Evolutionary conservation across 371 early-diverging fungal genomes (phyloP), one percentile per base, ranked within the genome.

Genomic region (Mortierella sp.): DNA sequence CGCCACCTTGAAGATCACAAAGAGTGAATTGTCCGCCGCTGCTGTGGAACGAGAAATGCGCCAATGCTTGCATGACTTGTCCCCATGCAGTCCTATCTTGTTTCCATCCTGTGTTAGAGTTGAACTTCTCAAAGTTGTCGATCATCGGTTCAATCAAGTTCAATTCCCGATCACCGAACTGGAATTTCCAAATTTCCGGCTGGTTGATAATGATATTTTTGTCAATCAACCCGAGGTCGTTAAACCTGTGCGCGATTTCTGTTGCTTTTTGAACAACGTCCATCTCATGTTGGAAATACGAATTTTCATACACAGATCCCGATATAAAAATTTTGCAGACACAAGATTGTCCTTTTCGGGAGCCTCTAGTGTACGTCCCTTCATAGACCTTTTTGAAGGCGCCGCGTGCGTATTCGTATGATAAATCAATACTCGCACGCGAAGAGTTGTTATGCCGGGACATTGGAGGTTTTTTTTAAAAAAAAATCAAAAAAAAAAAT

Each of bases 71-170:
- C 55, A 55, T 55, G 9, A 18, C 55, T 55, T 55, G 24, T 30
- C 28, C 55, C 55, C 55, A 55, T 24, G 14, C 28, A 28, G 55
- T 30, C 16, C 26, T 30, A 18, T 55, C 18, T 28, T 30, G 55
- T 10, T 12, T 14, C 55, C 55, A 55, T 28, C 55, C 55, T 10
- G 55, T 26, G 18, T 55, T 55, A 30, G 55, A 55, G 12, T 55
- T 55, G 55, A 55, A 55, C 55, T 55, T 55, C 18, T 55, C 55
- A 55, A 55, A 55, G 55, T 55, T 55, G 24, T 55, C 55, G 30
- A 55, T 55, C 55, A 55, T 55, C 11, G 55, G 55, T 28, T 55
- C 55, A 55, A 55, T 28, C 55, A 55, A 55, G 10, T 12, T 14
- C 30, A 24, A 14, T 28, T 24, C 30, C 5, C 10, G 11, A 18